Evolutionary conservation across 2,329 filamentous ascomycete genomes (phyloP), one percentile per base, ranked within the genome.

Genomic region (Colletotrichum tropicicola): DNA sequence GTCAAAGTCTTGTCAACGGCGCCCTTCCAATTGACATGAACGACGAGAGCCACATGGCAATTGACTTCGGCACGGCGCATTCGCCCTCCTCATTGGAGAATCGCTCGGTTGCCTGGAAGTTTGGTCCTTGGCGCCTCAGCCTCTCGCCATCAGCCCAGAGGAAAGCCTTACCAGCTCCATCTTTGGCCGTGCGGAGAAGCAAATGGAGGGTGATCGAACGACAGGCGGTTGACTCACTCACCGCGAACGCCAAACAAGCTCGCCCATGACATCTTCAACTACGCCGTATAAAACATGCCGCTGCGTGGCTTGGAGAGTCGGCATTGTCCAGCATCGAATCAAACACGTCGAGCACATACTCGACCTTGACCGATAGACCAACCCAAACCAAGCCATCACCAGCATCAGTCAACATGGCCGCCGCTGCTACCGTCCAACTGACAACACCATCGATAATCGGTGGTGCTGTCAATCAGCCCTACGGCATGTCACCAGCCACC

Each of bases 341-440:
- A n/a, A n/a, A n/a, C n/a, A n/a, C 37, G 6, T 39, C 35, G 28
- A 7, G 12, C 28, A 35, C 4, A 12, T 15, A 13, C 32, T 6
- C 7, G 2, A 35, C 32, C n/a, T 35, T 35, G 32, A 4, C 12
- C 28, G n/a, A 30, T 30, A 8, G 35, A 15, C 21, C 41, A 44
- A 44, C 7, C 17, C 28, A 30, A 12, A 30, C 28, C 28, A 13
- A 17, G 23, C 32, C 35, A 19, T 25, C 28, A 19, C 21, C 48
- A 41, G 6, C 7, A 47, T 43, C 23, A 44, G 5, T 25, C 21
- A 21, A 17, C 35, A 77, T 77, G 75, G 73, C 74, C 53, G 71
- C 75, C 15, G 75, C 75, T 53, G 75, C 74, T 23, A 72, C 75
- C n/a, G 43, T 77, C 10, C 67, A 71, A 57, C 66, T 74, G 15